Conservation (phyloP, 345 rosid genomes). For the Euphorbia tirucalli region DNA sequence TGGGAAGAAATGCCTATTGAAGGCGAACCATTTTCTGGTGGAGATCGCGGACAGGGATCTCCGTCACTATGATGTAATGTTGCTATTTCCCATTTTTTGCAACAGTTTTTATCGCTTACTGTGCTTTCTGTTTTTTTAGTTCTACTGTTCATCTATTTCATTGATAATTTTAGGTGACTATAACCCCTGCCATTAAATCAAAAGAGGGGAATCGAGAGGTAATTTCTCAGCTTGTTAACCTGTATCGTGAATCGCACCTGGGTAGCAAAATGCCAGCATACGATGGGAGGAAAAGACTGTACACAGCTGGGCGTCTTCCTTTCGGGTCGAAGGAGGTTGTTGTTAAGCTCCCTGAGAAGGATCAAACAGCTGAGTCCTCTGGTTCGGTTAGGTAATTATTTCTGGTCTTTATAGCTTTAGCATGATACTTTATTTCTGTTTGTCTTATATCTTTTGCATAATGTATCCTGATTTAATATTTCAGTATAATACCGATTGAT, state of each 20-base stretch:
- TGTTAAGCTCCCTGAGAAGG: slow-evolving; percentile 31
- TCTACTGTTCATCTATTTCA: not conserved
- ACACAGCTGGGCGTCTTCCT: slow-evolving; percentile 70
- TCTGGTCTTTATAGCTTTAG: not conserved
- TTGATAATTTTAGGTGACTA: slow-evolving; percentile 38
- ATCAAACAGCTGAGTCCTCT: slow-evolving; percentile 24
- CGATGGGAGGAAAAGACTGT: slow-evolving; percentile 67
- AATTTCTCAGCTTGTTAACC: slow-evolving; percentile 15
- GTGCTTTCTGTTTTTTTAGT: not conserved
- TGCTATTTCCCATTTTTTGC: too few relatives aligned
- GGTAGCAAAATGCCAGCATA: slow-evolving; percentile 48
- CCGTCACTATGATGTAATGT: slow-evolving; percentile 57
- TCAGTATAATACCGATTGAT: too few relatives aligned
- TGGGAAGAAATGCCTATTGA: slow-evolving; percentile 39
- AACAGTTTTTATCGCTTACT: not conserved
- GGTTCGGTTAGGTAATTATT: slow-evolving; percentile 22
- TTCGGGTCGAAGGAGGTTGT: slow-evolving; percentile 57
- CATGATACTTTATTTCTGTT: not conserved
- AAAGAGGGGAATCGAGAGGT: slow-evolving; percentile 45
- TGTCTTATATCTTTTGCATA: too few relatives aligned
- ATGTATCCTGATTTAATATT: too few relatives aligned
- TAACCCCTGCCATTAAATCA: slow-evolving; percentile 50
- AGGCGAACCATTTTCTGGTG: slow-evolving; percentile 70
- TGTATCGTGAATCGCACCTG: slow-evolving; percentile 33
- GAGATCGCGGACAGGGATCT: slow-evolving; percentile 45